Base-by-base conservation (phyloP, 2,329 filamentous ascomycete genomes). In the Ophiostoma himal-ulmi region DNA sequence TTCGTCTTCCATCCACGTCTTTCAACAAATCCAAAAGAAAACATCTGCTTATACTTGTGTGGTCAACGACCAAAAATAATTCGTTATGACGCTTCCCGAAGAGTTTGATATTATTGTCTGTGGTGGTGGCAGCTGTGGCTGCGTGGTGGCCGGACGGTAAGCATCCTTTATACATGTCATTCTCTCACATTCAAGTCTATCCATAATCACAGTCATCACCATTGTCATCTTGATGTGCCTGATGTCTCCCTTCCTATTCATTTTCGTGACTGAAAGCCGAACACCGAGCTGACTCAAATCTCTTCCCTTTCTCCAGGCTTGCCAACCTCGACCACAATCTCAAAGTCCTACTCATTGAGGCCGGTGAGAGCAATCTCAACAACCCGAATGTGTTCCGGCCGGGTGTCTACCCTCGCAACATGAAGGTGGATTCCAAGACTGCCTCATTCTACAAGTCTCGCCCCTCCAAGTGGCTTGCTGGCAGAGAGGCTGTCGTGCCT, bases 91-190 rank as follows among this genome's bases (percentile, higher is more conserved):
- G 64, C 76, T 93, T 73, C 90, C 90, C 48, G 90, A 93, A 71
- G 91, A 93, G 82, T 91, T 92, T 76, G 91, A 93, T 78, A 92
- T 93, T 75, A 93, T 93, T 75, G 89, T 93, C 39, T 90, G 88
- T 74, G 91, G 91, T 76, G 91, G 91, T 76, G 90, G 90, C 70
- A 91, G 88, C 77, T 87, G 85, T 73, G 88, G 84, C 41, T 86
- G 84, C 77, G 84, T 86, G n/a, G 83, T 86, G 60, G 84, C 84
- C 69, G 84, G 84, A 71, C 79, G 86, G 85, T 88, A 77, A 72
- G 81, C 36, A 52, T 41, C 80, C 26, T 52, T 41, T 41, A 44
- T 37, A 69, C 39, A 22, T 71, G 57, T 48, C 37, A 80, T 71
- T 68, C 37, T 17, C 10, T 54, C n/a, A 3, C 20, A n/a, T 7